Percentiles rank a stretch among this genome's conserved stretches.
phyloP scores from a whole-genome alignment of 192 early-diverging fungal species.

The Coemansia javaensis region DNA sequence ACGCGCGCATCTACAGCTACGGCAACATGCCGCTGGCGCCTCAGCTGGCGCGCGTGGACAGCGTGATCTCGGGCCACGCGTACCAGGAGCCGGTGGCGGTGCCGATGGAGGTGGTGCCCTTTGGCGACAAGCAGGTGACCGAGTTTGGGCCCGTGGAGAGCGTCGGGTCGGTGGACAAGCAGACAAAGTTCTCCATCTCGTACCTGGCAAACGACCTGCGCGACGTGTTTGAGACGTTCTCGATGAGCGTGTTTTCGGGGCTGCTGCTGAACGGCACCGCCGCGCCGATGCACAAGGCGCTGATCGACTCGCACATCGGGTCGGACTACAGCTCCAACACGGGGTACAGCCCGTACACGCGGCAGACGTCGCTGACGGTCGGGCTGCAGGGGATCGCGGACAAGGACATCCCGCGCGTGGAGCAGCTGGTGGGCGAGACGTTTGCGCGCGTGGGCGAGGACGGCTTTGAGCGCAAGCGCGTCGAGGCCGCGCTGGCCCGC shows the following conservation, averaged over 20 bases:
- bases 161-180: conserved; percentile 59
- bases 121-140: conserved; percentile 37
- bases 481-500: conserved; percentile 82
- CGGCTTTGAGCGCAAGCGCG: conserved; percentile 73
- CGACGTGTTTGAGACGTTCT: conserved; percentile 81
- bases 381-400: conserved; percentile 83
- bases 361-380: conserved; percentile 66
- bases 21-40: conserved; percentile 74
- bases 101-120: conserved; percentile 54
- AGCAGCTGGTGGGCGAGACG: conserved; percentile 65
- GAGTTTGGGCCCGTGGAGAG: conserved; percentile 46
- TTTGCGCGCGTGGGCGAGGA: conserved; percentile 60
- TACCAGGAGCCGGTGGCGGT: conserved; percentile 46
- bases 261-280: conserved; percentile 84
- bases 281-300: conserved; percentile 88
- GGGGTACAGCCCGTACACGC: conserved; percentile 71
- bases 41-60: conserved; percentile 67
- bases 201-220: conserved; percentile 70
- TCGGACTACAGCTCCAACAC: conserved; percentile 86
- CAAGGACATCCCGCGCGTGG: conserved; percentile 57
- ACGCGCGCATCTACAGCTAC: conserved; percentile 87
- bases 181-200: conserved; percentile 71
- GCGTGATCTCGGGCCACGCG: conserved; percentile 56
- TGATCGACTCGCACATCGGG: conserved; percentile 87
- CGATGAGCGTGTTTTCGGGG: conserved; percentile 70